Base-by-base conservation (phyloP, 768 basidiomycete species). In the Amanita rubescens region DNA sequence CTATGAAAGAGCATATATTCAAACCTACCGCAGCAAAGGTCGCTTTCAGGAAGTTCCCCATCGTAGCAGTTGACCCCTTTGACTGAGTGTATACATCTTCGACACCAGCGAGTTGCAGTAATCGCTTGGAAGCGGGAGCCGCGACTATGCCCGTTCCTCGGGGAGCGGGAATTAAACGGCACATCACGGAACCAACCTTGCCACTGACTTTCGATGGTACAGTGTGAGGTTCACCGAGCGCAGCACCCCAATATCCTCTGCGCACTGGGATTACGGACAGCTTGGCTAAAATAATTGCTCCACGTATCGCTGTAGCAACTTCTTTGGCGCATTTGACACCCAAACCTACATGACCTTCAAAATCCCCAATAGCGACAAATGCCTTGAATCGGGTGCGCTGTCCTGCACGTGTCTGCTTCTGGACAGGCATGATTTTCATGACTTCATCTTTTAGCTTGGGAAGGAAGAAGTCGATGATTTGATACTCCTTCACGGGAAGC, bases 281-380 rank as follows among this genome's bases (percentile, higher is more conserved):
- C 69, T 99, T 99, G 67, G 96, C 96, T 59, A 94, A 84, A 75
- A 97, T 94, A 81, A 99, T 98, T 60, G 96, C 96, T 58, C 96
- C 96, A 65, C 96, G 94, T 70, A 99, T 99, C 63, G 96, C 96
- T 54, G 94, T 96, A 30, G 96, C 96, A 65, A 98, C 96, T 81
- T 99, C 96, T 80, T 99, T 99, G 62, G 96, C 94, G 68, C 95
- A 98, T 77, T 99, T 99, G 71, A 98, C 94, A 71, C 96, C 96
- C 66, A 99, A 85, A 64, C 96, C 96, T 66, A 99, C 94, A 70
- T 98, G 96, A 54, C 96, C 95, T 65, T 97, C 94, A 63, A 85
- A 91, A 76, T 99, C 96, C 69, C 96, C 96, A 65, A 99, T 96
- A 57, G 96, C 96, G 64, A 98, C 96, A 75, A 97, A 98, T 24